Base-by-base conservation (phyloP, 2,329 filamentous ascomycete genomes). In the Ceratocystis cubensis region DNA sequence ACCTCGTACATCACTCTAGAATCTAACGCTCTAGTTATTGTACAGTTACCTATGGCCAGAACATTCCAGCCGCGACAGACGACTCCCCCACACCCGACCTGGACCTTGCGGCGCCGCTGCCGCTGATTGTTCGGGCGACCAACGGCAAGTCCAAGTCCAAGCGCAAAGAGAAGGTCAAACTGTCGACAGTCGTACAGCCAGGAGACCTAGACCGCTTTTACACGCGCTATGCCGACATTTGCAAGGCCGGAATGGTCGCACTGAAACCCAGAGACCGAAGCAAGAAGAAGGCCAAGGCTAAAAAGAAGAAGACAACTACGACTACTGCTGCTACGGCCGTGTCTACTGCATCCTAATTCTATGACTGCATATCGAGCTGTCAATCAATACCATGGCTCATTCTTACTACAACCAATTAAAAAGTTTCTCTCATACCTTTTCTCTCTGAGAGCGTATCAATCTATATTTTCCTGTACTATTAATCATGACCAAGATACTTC, bases 191-290 rank as follows among this genome's bases (percentile, higher is more conserved):
- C 0, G 91, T 97, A 0, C 81, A 88, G 66, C 84, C 88, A 0
- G 84, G 87, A 67, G 84, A 88, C 4, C 75, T 97, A 10, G 91
- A 95, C 65, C 78, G 75, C 0, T 99, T 99, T 73, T 99, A 91
- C 75, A 78, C 80, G 37, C 82, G 84, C 64, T 99, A 97, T 78
- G 92, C 91, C 25, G 94, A 97, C 71, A 82, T 91, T 2, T 96
- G 92, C 77, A 96, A 96, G 79, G 79, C 82, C 0, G 91, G 91
- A 5, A 96, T 97, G 91, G 81, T 83, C 62, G 86, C 87, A 6
- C 74, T 99, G 77, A 97, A 96, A 84, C 96, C 96, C 74, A 83
- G 94, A 71, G 93, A 97, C 77, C 84, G 91, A 73, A 96, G 88
- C 76, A 93, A 90, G 81, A 86, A 87, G 79, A 89, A 88, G 74